Conservation (phyloP, 2,329 filamentous ascomycete genomes). For the Pestalotiopsis sp. region DNA sequence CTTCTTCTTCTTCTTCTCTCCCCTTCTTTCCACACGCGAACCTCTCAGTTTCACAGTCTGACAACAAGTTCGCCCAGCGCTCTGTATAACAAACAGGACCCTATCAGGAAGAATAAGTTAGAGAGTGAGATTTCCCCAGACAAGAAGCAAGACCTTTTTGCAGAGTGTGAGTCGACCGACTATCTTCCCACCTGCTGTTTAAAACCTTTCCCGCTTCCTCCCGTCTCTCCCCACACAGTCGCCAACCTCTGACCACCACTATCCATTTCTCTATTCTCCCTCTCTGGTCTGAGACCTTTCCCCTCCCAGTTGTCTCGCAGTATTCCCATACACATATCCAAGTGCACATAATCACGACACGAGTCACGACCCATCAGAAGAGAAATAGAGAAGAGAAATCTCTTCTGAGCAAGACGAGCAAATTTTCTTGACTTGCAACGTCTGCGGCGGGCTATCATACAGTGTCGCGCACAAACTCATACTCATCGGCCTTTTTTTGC, state of each 20-base stretch:
- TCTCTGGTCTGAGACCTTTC: constrained; percentile 7
- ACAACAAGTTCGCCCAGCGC: neutral
- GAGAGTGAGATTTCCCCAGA: constrained; percentile 8
- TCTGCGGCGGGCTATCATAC: neutral
- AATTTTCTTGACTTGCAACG: neutral
- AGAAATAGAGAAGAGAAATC: neutral
- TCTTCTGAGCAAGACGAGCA: neutral
- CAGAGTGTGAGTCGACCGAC: constrained; percentile 10
- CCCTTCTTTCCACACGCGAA: neutral
- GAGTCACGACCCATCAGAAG: constrained; percentile 4
- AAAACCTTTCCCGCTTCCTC: constrained; percentile 10
- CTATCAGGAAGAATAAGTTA: neutral
- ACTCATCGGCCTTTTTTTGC: neutral
- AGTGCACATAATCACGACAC: constrained; percentile 1
- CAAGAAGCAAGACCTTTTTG: constrained; percentile 8
- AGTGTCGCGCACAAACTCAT: neutral
- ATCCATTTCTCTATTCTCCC: neutral
- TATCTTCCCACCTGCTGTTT: constrained; percentile 13
- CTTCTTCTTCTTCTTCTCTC: neutral
- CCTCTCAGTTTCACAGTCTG: constrained; percentile 9
- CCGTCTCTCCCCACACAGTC: constrained; percentile 12
- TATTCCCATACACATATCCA: neutral
- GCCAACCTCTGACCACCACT: constrained; percentile 13
- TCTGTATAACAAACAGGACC: constrained; percentile 12
- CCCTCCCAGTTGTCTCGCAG: constrained; percentile 13